Conservation (phyloP, 2,329 filamentous ascomycete species). For the Hirsutella rhossiliensis region DNA sequence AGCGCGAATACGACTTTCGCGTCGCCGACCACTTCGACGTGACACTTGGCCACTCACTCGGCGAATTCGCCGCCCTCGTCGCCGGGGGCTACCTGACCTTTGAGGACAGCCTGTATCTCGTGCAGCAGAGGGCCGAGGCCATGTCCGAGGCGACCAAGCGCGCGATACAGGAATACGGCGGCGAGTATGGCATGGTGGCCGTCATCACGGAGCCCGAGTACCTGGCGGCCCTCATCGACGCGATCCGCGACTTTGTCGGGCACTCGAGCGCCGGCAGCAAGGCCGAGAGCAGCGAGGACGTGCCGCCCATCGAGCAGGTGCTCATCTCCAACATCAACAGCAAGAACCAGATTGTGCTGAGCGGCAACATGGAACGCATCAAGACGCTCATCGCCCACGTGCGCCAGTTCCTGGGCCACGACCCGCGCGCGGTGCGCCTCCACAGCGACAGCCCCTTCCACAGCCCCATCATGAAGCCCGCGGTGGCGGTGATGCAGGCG, state of each 20-base stretch:
- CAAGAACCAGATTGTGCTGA: conserved; percentile 92
- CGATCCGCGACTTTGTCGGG: conserved; percentile 69
- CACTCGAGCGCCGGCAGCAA: conserved; percentile 53
- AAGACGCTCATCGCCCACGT: conserved; percentile 72
- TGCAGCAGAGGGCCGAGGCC: conserved; percentile 64
- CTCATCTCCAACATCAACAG: conserved; percentile 89
- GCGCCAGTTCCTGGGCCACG: conserved; percentile 80
- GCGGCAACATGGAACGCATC: conserved; percentile 75
- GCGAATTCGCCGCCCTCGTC: conserved; percentile 85
- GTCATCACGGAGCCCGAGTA: conserved; percentile 77
- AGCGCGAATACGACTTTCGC: conserved; percentile 72
- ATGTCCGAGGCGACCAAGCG: conserved; percentile 67
- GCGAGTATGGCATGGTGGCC: conserved; percentile 90
- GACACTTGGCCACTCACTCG: conserved; percentile 79
- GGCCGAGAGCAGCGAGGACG: conserved; percentile 52
- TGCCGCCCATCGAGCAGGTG: conserved; percentile 74
- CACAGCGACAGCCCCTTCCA: conserved; percentile 88
- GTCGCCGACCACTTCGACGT: conserved; percentile 62
- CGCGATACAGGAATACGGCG: conserved; percentile 55
- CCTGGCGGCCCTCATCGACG: conserved; percentile 54
- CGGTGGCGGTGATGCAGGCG: conserved; percentile 58
- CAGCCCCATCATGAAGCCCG: conserved; percentile 82
- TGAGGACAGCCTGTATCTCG: conserved; percentile 63
- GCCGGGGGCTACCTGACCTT: conserved; percentile 72
- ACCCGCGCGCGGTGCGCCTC: conserved; percentile 74